phyloP scores from a whole-genome alignment of 2,329 filamentous ascomycete species.

The Knoxdaviesia proteae region DNA sequence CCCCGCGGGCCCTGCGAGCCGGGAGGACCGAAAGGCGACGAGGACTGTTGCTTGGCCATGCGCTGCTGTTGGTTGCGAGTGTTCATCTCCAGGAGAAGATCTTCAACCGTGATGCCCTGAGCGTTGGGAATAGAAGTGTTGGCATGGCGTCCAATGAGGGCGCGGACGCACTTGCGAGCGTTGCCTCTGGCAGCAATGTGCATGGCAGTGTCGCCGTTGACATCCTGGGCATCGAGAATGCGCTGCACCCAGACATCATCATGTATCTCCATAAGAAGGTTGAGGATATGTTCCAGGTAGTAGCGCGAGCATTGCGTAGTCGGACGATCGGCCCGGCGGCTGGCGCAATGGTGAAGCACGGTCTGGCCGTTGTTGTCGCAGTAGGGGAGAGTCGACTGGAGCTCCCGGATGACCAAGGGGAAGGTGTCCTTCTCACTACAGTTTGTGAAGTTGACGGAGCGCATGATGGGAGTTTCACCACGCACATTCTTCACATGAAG shows the following conservation, averaged over 20 bases:
- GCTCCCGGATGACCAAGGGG: slow-evolving; percentile 60
- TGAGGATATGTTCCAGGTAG: slow-evolving; percentile 79
- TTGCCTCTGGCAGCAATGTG: slow-evolving; percentile 60
- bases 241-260: slow-evolving; percentile 57
- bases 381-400: slow-evolving; percentile 62
- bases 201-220: slow-evolving; percentile 71
- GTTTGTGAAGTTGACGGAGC: slow-evolving; percentile 88
- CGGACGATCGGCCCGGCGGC: slow-evolving; percentile 60
- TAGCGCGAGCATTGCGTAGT: slow-evolving; percentile 83
- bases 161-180: slow-evolving; percentile 73
- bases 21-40: slow-evolving; percentile 41
- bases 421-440: slow-evolving; percentile 90
- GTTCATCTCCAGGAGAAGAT: slow-evolving; percentile 60
- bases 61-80: slow-evolving; percentile 44
- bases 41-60: slow-evolving; percentile 47
- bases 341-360: slow-evolving; percentile 84
- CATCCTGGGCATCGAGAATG: slow-evolving; percentile 64
- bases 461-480: slow-evolving; percentile 84
- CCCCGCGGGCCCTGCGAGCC: slow-evolving; percentile 36
- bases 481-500: slow-evolving; percentile 48
- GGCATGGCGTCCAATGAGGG: slow-evolving; percentile 59
- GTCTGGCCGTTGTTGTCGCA: slow-evolving; percentile 67
- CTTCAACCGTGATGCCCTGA: slow-evolving; percentile 64
- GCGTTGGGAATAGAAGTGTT: slow-evolving; percentile 65
- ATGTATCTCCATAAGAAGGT: slow-evolving; percentile 62